Conservation (phyloP, 768 basidiomycete species). For the Sistotremastrum niveocremeum region DNA sequence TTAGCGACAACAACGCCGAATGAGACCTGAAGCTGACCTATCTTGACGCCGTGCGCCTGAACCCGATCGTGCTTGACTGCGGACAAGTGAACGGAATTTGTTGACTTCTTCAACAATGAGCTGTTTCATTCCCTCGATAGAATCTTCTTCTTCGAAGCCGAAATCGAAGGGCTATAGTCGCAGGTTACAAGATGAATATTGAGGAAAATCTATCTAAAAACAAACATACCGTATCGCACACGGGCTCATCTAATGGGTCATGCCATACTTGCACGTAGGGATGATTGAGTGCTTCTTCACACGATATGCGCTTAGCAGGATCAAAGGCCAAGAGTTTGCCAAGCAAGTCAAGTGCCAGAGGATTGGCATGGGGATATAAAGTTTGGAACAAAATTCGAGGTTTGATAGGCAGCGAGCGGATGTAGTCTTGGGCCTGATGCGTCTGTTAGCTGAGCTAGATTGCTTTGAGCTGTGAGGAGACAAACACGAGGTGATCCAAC, state of each 20-base stretch:
- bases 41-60: slow-evolving; percentile 69
- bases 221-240: slow-evolving; percentile 60
- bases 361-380: slow-evolving; percentile 89
- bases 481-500: slow-evolving; percentile 91
- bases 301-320: slow-evolving; percentile 90
- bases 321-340: slow-evolving; percentile 90
- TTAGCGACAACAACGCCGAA: not conserved
- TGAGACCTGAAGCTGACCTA: slow-evolving; percentile 31
- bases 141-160: slow-evolving; percentile 90
- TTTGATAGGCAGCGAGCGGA: slow-evolving; percentile 94
- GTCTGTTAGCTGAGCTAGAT: not conserved
- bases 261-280: slow-evolving; percentile 97
- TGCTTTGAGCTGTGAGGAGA: too few species aligned
- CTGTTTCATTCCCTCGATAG: slow-evolving; percentile 93
- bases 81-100: slow-evolving; percentile 78
- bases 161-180: slow-evolving; percentile 57
- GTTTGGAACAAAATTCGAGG: slow-evolving; percentile 86
- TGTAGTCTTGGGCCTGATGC: slow-evolving; percentile 85
- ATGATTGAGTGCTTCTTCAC: slow-evolving; percentile 89
- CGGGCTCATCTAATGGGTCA: slow-evolving; percentile 88
- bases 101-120: slow-evolving; percentile 90
- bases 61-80: slow-evolving; percentile 62
- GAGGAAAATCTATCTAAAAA: too few species aligned
- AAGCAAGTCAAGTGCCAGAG: slow-evolving; percentile 85
- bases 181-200: too few species aligned